Conservation (phyloP, 192 early-diverging fungal genomes). For the Coemansia sp. region DNA sequence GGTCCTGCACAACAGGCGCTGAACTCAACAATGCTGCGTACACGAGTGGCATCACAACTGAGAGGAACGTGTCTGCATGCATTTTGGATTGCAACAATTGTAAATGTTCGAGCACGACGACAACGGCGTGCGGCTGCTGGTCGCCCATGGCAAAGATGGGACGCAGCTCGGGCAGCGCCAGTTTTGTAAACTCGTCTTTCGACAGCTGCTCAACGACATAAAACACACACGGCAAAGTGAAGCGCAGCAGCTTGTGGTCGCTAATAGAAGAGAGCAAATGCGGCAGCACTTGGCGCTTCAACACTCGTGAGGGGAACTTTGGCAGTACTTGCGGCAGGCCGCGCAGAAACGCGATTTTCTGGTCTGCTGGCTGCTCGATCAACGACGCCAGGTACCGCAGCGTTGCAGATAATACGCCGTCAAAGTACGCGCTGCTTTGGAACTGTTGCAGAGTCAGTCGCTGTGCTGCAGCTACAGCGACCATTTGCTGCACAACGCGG, state of each 20-base stretch:
- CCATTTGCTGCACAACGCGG: slow-evolving; percentile 56
- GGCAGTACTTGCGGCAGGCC: slow-evolving; percentile 67
- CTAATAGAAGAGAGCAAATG: slow-evolving; percentile 70
- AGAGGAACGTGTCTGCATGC: slow-evolving; percentile 54
- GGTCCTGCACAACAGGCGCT: slow-evolving; percentile 61
- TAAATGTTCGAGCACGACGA: slow-evolving; percentile 66
- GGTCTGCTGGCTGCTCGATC: slow-evolving; percentile 73
- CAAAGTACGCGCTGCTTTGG: slow-evolving; percentile 70
- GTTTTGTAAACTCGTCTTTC: slow-evolving; percentile 60
- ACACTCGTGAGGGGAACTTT: slow-evolving; percentile 69
- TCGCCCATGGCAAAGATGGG: slow-evolving; percentile 59
- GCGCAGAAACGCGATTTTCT: slow-evolving; percentile 79
- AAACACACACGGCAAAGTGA: slow-evolving; percentile 77
- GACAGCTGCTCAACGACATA: slow-evolving; percentile 62
- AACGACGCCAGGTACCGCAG: slow-evolving; percentile 78
- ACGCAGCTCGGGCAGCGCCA: slow-evolving; percentile 63
- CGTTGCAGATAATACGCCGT: slow-evolving; percentile 74
- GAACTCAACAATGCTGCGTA: slow-evolving; percentile 65
- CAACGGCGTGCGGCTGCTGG: slow-evolving; percentile 62
- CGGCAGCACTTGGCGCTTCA: slow-evolving; percentile 72
- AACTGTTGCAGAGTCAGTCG: slow-evolving; percentile 66
- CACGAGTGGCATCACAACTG: slow-evolving; percentile 72
- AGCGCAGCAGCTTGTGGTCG: slow-evolving; percentile 70
- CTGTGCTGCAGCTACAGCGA: slow-evolving; percentile 55
- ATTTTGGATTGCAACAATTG: slow-evolving; percentile 67